A percentile compares a stretch with the other conserved stretches of the same genome.
Conservation (phyloP, 768 basidiomycete genomes). For the Artomyces pyxidatus region DNA sequence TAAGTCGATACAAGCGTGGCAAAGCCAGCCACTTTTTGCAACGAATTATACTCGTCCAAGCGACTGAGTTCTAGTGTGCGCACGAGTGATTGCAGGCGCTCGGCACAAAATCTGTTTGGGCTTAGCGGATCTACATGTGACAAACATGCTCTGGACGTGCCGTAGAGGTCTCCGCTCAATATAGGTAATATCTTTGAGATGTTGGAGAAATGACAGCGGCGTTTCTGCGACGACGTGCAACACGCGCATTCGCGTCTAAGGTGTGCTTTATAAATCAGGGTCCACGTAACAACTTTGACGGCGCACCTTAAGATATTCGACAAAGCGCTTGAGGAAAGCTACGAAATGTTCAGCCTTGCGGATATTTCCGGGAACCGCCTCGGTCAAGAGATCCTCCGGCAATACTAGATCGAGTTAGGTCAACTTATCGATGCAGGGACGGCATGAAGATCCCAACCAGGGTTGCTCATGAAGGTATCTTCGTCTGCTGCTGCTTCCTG, state of each 20-base stretch:
- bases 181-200: slow-evolving; percentile 97
- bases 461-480: slow-evolving; percentile 85
- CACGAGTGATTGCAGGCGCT: slow-evolving; percentile 89
- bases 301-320: slow-evolving; percentile 92
- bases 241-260: slow-evolving; percentile 96
- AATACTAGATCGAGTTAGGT: slow-evolving; percentile 46
- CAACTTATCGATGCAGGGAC: slow-evolving; percentile 3
- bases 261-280: neutral
- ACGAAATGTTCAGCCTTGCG: slow-evolving; percentile 99
- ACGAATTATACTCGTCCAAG: slow-evolving; percentile 82
- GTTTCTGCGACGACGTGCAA: slow-evolving; percentile 98
- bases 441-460: slow-evolving; percentile 40
- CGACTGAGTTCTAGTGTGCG: slow-evolving; percentile 84
- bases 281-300: neutral
- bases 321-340: slow-evolving; percentile 94
- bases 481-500: slow-evolving; percentile 70
- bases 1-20: slow-evolving; percentile 97
- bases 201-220: slow-evolving; percentile 91
- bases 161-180: slow-evolving; percentile 90
- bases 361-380: slow-evolving; percentile 97
- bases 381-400: slow-evolving; percentile 89
- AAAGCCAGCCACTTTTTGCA: slow-evolving; percentile 94
- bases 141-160: slow-evolving; percentile 33
- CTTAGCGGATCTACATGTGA: slow-evolving; percentile 1
- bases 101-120: slow-evolving; percentile 79